A percentile compares a stretch with the other conserved stretches of the same genome.
These are phyloP conservation scores for Amborella trichopoda DNA, from an alignment of 164 flowering plant species.

Conservation along the genomic window DNA sequence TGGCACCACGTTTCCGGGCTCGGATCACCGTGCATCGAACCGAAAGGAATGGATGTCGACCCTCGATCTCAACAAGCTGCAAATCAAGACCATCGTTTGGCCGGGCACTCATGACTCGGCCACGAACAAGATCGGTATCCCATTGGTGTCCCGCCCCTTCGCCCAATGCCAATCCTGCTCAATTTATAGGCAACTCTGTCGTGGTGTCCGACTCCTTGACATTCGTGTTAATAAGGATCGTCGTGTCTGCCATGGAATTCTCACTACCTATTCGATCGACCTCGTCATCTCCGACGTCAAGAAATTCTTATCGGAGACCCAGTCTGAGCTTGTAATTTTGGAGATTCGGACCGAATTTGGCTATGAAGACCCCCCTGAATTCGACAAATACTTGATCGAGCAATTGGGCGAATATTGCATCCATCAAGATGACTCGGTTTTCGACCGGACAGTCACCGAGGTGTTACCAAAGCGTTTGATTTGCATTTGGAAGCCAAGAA, in stretches of 20 bases:
- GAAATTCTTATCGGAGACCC: slow-evolving; percentile 62
- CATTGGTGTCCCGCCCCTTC: slow-evolving; percentile 53
- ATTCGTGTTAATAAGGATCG: slow-evolving; percentile 69
- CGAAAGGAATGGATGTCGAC: slow-evolving; percentile 75
- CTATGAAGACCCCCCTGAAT: slow-evolving; percentile 76
- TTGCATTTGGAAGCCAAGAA: slow-evolving; percentile 88
- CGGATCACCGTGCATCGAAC: slow-evolving; percentile 49
- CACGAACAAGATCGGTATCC: slow-evolving; percentile 72
- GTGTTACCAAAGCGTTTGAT: slow-evolving; percentile 68
- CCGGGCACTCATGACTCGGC: slow-evolving; percentile 97
- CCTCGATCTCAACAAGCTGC: slow-evolving; percentile 37
- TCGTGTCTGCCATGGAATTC: slow-evolving; percentile 80
- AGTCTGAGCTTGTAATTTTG: slow-evolving; percentile 66
- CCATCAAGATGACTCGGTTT: slow-evolving; percentile 67
- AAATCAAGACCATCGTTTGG: slow-evolving; percentile 64
- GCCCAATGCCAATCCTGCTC: slow-evolving; percentile 83
- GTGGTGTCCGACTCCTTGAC: slow-evolving; percentile 61
- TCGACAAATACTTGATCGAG: slow-evolving; percentile 65
- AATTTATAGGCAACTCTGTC: slow-evolving; percentile 57
- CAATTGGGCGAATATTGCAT: slow-evolving; percentile 67
- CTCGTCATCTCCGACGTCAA: slow-evolving; percentile 66
- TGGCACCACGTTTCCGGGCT: slow-evolving; percentile 52
- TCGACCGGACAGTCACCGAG: slow-evolving; percentile 60
- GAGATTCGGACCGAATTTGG: slow-evolving; percentile 88
- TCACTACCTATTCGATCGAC: slow-evolving; percentile 47